A percentile compares a stretch with the other conserved stretches of the same genome.
Conservation (phyloP, 441 rosid genomes). For the Adansonia madagascariensis region DNA sequence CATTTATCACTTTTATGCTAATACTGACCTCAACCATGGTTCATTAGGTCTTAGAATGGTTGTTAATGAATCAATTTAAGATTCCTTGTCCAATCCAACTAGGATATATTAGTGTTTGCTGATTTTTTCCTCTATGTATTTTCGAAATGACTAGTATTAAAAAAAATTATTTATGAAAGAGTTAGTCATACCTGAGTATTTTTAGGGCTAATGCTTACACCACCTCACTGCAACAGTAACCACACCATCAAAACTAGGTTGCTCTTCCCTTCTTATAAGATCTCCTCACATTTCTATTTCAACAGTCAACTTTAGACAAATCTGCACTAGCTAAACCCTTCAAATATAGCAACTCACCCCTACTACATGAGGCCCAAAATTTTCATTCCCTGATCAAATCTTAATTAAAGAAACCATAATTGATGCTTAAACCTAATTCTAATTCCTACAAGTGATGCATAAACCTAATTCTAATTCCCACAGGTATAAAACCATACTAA, state of each 20-base stretch:
- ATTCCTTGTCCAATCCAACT: background rate
- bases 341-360: background rate
- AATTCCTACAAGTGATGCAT: background rate
- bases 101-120: constrained; percentile 7
- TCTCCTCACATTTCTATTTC: constrained; percentile 3
- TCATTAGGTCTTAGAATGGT: background rate
- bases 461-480: background rate
- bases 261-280: background rate
- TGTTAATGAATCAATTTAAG: background rate
- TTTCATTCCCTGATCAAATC: background rate
- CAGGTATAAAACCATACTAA: background rate
- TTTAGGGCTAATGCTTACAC: constrained; percentile 7
- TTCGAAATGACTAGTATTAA: background rate
- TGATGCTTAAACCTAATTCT: background rate
- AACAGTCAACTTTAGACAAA: background rate
- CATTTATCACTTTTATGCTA: background rate
- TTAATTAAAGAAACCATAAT: background rate
- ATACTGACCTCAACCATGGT: background rate
- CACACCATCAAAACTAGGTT: background rate
- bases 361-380: background rate
- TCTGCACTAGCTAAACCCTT: background rate
- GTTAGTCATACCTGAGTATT: background rate
- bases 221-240: background rate
- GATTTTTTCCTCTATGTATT: constrained; percentile 3
- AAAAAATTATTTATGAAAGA: background rate